Conservation (phyloP, 805 yeast genomes). For the Zygosaccharomyces pseudorouxii region DNA sequence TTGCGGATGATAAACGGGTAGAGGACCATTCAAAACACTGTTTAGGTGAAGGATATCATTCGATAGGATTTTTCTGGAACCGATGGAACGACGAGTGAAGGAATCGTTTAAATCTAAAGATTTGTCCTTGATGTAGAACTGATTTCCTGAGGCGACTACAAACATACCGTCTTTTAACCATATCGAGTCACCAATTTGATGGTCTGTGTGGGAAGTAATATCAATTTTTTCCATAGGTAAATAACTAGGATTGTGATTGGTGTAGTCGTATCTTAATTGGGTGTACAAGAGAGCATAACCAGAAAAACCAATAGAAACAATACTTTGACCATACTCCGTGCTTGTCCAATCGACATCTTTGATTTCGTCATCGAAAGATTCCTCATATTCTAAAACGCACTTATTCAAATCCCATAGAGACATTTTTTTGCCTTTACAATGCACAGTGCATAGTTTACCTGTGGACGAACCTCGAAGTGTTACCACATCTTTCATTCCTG, state of each 20-base stretch:
- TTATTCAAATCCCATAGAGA: conserved; percentile 77
- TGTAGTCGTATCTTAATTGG: conserved; percentile 83
- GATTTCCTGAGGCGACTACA: conserved; percentile 86
- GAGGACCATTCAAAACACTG: conserved; percentile 77
- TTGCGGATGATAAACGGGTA: conserved; percentile 91
- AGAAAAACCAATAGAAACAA: conserved; percentile 75
- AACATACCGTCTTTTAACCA: conserved; percentile 80
- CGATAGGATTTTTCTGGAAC: conserved; percentile 52
- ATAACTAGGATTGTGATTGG: conserved; percentile 74
- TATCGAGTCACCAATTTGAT: conserved; percentile 79
- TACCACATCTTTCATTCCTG: conserved; percentile 51
- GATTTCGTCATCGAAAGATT: conserved; percentile 41
- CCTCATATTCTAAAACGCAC: conserved; percentile 60
- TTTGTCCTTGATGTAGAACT: conserved; percentile 76
- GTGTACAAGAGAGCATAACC: conserved; percentile 63
- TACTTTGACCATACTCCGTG: conserved; percentile 57
- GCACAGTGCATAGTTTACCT: conserved; percentile 71
- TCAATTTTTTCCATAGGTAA: conserved; percentile 70
- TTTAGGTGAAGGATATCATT: conserved; percentile 62
- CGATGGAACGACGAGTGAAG: conserved; percentile 50
- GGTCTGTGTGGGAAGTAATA: conserved; percentile 66
- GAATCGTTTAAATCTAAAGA: conserved; percentile 51
- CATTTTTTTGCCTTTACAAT: conserved; percentile 45
- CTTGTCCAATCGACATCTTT: conserved; percentile 87
- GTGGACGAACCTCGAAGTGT: conserved; percentile 70